Percentiles rank a stretch among this genome's conserved stretches.
Conservation (phyloP, 2,329 filamentous ascomycete genomes). For the Exophiala alcalophila region DNA sequence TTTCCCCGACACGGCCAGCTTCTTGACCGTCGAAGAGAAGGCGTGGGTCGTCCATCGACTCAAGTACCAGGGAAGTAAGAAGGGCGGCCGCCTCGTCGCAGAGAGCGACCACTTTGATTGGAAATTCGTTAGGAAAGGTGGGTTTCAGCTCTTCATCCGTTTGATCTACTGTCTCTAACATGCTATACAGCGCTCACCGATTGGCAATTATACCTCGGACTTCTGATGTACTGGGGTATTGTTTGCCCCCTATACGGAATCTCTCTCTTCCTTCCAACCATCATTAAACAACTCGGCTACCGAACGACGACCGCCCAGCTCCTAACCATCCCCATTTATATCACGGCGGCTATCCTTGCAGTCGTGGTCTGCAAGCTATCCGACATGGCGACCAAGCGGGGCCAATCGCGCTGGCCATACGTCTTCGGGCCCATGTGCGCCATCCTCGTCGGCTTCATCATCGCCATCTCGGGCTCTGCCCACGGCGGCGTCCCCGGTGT, state of each 20-base stretch:
- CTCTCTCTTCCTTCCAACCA: constrained; percentile 38
- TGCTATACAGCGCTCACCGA: constrained; percentile 36
- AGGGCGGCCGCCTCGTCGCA: constrained; percentile 30
- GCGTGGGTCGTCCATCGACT: constrained; percentile 40
- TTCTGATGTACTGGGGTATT: constrained; percentile 43
- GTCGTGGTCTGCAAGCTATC: constrained; percentile 54
- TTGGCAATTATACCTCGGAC: constrained; percentile 30
- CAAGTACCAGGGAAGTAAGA: constrained; percentile 36
- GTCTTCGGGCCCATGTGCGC: constrained; percentile 53
- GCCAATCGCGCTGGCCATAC: constrained; percentile 46
- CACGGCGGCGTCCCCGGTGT: constrained; percentile 40
- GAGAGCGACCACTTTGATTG: constrained; percentile 35
- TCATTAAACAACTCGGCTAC: constrained; percentile 43
- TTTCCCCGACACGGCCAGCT: constrained; percentile 44
- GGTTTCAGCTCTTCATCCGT: constrained; percentile 18
- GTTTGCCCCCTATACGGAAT: constrained; percentile 43
- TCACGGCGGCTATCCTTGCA: constrained; percentile 39
- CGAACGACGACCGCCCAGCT: constrained; percentile 41
- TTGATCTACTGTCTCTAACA: not conserved
- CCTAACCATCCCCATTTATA: constrained; percentile 43
- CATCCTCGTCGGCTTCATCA: constrained; percentile 58
- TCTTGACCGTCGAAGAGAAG: constrained; percentile 42
- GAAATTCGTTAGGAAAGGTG: constrained; percentile 44
- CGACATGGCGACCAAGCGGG: constrained; percentile 50
- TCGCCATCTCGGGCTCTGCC: constrained; percentile 41